These are phyloP conservation scores for Colletotrichum phormii DNA, from an alignment of 2,329 filamentous ascomycete species.

Conservation along the genomic window DNA sequence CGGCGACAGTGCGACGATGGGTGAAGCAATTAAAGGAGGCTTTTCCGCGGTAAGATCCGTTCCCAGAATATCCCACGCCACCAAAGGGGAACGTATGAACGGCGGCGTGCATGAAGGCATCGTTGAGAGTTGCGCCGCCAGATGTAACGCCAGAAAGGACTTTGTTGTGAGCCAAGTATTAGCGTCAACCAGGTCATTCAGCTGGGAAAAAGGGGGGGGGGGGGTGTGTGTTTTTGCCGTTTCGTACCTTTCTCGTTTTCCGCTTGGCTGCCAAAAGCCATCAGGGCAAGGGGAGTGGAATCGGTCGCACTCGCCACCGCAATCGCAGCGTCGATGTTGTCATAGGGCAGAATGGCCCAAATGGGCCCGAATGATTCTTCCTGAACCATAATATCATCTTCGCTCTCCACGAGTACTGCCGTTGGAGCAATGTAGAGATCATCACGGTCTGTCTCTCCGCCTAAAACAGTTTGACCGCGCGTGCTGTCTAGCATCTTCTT, in stretches of 20 bases:
- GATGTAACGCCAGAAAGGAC: constrained; percentile 73
- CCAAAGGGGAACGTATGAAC: constrained; percentile 83
- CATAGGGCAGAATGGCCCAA: constrained; percentile 82
- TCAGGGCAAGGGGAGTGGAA: constrained; percentile 85
- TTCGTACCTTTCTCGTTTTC: constrained; percentile 79
- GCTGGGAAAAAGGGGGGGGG: not conserved
- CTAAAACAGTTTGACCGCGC: constrained; percentile 86
- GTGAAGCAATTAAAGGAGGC: constrained; percentile 78
- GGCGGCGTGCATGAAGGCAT: constrained; percentile 64
- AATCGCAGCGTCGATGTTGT: constrained; percentile 86
- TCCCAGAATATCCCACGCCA: constrained; percentile 83
- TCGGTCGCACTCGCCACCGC: constrained; percentile 83
- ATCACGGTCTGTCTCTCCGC: constrained; percentile 83
- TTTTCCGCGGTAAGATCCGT: constrained; percentile 81
- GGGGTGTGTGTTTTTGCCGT: not conserved
- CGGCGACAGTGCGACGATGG: constrained; percentile 67
- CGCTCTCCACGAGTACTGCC: constrained; percentile 75
- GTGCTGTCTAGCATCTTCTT: constrained; percentile 90
- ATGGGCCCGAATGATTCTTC: constrained; percentile 96
- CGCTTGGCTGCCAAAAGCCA: constrained; percentile 83
- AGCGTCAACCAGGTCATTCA: not conserved
- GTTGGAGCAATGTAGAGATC: constrained; percentile 92
- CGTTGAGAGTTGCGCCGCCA: constrained; percentile 76
- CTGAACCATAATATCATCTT: constrained; percentile 83
- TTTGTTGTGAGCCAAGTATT: constrained; percentile 43